Evolutionary conservation across 2,329 filamentous ascomycete species (phyloP).

Genomic region (Epicoccum sorghinum): DNA sequence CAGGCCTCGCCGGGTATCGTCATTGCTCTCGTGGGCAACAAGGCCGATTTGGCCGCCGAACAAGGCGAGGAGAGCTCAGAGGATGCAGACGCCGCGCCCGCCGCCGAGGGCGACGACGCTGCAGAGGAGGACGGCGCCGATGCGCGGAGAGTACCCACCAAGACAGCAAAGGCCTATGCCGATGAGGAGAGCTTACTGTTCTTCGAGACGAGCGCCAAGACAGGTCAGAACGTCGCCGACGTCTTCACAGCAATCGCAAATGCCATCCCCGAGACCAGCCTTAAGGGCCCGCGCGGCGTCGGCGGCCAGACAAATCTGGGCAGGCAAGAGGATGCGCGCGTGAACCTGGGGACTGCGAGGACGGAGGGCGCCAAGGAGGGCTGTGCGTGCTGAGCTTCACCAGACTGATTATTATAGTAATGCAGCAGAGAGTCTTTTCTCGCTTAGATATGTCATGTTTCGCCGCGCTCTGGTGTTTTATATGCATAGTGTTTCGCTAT

Average conservation of each 20-base stretch:
- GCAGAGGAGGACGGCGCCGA: constrained; percentile 71
- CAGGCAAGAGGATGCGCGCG: constrained; percentile 69
- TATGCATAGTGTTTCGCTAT: constrained; percentile 6
- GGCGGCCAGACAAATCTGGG: constrained; percentile 63
- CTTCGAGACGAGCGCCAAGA: constrained; percentile 98
- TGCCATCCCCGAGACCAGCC: constrained; percentile 92
- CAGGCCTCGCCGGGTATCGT: constrained; percentile 96
- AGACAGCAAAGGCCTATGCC: constrained; percentile 89
- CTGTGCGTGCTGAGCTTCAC: constrained; percentile 74
- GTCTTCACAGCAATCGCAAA: constrained; percentile 99
- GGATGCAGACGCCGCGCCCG: constrained; percentile 55
- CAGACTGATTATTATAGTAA: constrained; percentile 15
- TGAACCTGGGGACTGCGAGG: constrained; percentile 78
- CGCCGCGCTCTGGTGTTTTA: background rate
- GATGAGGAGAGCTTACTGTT: constrained; percentile 94
- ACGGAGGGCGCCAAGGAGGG: constrained; percentile 82
- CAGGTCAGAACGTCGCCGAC: constrained; percentile 89
- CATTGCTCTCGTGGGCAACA: constrained; percentile 93
- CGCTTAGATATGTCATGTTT: background rate
- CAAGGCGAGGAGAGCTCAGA: constrained; percentile 52
- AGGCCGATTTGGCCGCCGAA: constrained; percentile 74
- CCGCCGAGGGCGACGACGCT: constrained; percentile 54
- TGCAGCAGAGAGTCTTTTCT: constrained; percentile 5
- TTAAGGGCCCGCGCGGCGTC: constrained; percentile 83
- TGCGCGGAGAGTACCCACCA: constrained; percentile 86